phyloP scores from a whole-genome alignment of 2,329 filamentous ascomycete genomes.

The Colletotrichum sp. region DNA sequence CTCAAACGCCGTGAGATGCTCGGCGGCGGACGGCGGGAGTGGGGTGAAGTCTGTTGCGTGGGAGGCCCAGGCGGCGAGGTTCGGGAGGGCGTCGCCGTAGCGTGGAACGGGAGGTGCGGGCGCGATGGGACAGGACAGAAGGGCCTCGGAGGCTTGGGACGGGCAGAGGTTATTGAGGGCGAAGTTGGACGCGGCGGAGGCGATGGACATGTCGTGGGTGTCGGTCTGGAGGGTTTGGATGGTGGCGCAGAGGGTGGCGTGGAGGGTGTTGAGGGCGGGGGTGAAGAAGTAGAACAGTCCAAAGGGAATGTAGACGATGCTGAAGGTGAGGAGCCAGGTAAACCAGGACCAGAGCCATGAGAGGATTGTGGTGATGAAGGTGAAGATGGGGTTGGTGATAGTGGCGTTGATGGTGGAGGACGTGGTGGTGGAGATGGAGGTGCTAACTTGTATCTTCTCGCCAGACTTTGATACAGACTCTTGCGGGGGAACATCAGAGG shows the following conservation, averaged over 20 bases:
- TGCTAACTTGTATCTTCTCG: not conserved
- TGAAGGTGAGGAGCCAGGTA: not conserved
- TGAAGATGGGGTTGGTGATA: not conserved
- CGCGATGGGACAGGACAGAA: not conserved
- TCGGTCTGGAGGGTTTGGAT: not conserved
- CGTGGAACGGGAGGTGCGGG: not conserved
- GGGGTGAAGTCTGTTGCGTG: not conserved
- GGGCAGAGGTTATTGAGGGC: not conserved
- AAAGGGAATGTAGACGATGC: not conserved
- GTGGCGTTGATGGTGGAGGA: not conserved
- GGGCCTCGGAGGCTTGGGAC: not conserved
- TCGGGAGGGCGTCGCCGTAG: not conserved
- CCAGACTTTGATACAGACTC: not conserved
- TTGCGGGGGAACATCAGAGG: not conserved
- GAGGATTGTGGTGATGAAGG: not conserved
- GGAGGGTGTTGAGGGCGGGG: not conserved
- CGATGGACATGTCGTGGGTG: not conserved
- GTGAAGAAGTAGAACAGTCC: not conserved
- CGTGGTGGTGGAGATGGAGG: not conserved
- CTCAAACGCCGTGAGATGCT: not conserved
- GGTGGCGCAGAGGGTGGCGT: not conserved
- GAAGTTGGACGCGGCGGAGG: not conserved
- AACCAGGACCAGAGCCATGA: not conserved
- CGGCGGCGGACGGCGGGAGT: not conserved
- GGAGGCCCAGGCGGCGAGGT: not conserved